phyloP scores from a whole-genome alignment of 345 rosid species.

The Eucalyptus decipiens region DNA sequence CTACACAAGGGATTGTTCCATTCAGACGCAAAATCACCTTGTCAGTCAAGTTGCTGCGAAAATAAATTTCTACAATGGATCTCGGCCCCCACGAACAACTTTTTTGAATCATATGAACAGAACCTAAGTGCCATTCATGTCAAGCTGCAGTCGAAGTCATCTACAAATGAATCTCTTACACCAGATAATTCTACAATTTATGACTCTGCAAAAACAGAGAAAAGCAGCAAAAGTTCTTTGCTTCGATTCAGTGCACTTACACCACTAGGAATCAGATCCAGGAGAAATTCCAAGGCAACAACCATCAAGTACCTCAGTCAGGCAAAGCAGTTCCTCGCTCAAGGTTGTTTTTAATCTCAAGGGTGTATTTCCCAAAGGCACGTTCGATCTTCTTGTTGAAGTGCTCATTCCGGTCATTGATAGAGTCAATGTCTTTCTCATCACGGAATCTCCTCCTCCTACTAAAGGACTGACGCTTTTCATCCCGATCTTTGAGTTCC shows the following conservation, averaged over 20 bases:
- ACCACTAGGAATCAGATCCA: background rate
- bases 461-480: slow-evolving; percentile 71
- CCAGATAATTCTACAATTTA: background rate
- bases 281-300: background rate
- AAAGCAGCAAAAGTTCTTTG: background rate
- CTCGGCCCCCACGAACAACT: background rate
- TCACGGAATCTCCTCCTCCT: slow-evolving; percentile 85
- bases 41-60: background rate
- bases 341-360: slow-evolving; percentile 94
- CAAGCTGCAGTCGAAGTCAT: background rate
- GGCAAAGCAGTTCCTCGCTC: slow-evolving; percentile 99
- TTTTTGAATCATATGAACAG: background rate
- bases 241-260: background rate
- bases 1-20: background rate
- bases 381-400: slow-evolving; percentile 98
- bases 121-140: background rate
- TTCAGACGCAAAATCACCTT: background rate
- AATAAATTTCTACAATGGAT: background rate
- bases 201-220: background rate
- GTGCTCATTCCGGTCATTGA: slow-evolving; percentile 97
- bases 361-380: slow-evolving; percentile 90
- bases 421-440: slow-evolving; percentile 93
- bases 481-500: slow-evolving; percentile 69
- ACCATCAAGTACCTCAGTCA: slow-evolving; percentile 37
- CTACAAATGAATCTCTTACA: background rate